Conservation (phyloP, 805 yeast species). For the Wickerhamomyces subpelliculosus region DNA sequence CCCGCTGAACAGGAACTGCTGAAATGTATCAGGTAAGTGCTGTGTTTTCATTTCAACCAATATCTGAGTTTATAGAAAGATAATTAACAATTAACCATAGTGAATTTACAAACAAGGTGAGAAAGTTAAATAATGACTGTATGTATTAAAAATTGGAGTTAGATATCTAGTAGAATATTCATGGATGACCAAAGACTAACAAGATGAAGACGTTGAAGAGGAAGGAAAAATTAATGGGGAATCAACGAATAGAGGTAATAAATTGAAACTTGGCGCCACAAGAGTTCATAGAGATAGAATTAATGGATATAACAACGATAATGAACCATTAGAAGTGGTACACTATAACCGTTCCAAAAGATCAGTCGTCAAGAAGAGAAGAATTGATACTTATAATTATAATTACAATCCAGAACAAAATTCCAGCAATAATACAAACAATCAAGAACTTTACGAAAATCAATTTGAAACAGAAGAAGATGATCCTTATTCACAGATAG, state of each 20-base stretch:
- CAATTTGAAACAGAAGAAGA: slow-evolving; percentile 30
- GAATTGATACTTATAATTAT: slow-evolving; percentile 13
- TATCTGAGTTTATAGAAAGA: no score
- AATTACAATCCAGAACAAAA: slow-evolving; percentile 2
- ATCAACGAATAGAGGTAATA: slow-evolving; percentile 49
- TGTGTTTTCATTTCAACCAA: no score
- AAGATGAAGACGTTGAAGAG: not conserved
- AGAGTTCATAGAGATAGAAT: slow-evolving; percentile 39
- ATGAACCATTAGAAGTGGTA: slow-evolving; percentile 15
- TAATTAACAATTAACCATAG: not conserved
- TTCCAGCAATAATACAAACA: not conserved
- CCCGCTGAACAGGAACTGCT: not conserved
- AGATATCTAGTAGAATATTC: not conserved
- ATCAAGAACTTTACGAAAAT: no score
- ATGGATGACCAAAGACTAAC: not conserved
- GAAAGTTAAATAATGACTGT: not conserved
- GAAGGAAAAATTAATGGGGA: slow-evolving; percentile 24
- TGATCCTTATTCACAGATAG: slow-evolving; percentile 41
- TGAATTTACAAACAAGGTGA: not conserved
- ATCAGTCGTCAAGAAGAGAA: slow-evolving; percentile 24
- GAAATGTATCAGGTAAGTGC: slow-evolving; percentile 4
- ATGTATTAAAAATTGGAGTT: not conserved
- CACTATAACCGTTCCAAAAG: slow-evolving; percentile 26
- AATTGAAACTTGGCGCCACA: slow-evolving; percentile 44
- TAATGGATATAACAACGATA: slow-evolving; percentile 24